Evolutionary conservation across 106 monocot species (phyloP), one percentile per base, ranked within the genome.

Genomic region (Hemerocallis citrina): DNA sequence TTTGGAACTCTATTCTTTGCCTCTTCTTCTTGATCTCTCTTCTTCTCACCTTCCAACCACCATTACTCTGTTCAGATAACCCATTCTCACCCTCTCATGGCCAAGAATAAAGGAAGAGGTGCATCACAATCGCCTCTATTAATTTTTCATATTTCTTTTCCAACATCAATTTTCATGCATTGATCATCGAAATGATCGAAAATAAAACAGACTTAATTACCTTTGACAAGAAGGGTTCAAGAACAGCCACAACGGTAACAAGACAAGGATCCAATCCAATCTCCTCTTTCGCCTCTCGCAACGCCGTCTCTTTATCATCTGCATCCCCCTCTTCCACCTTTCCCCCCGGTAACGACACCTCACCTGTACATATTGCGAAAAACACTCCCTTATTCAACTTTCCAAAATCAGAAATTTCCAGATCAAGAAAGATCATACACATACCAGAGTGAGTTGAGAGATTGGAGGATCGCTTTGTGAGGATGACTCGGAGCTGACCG

Each of bases 381-480:
- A 62, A 42, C 17, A 6, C 7, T 21, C 25, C 2, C 62, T 45
- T 30, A 22, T 32, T 46, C 43, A 35, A 13, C 49, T 25, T 42
- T 61, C 35, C 24, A 49, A 49, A 2, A 49, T 19, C 22, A 23
- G 49, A 49, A 23, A 4, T 10, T 11, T 11, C 7, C 25, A 22
- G 30, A 55, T 5, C 30, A 42, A 10, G 32, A 42, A 63, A 25
- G 29, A 14, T 1, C 7, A 25, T 13, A 23, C 11, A 27, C 24
- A 1, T 3, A 83, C 88, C 88, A 9, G 88, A 77, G 48, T 88
- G 88, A 22, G 77, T 72, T 32, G 88, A 79, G 51, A 88, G 74
- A 6, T 64, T 80, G 51, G 77, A 77, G n/a, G 88, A 79, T 35
- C 88, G 68, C 72, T 83, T 79, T 65, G 88, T 88, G 57, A 88